phyloP scores from a whole-genome alignment of 2,329 filamentous ascomycete species.

The Albophoma yamanashiensis region DNA sequence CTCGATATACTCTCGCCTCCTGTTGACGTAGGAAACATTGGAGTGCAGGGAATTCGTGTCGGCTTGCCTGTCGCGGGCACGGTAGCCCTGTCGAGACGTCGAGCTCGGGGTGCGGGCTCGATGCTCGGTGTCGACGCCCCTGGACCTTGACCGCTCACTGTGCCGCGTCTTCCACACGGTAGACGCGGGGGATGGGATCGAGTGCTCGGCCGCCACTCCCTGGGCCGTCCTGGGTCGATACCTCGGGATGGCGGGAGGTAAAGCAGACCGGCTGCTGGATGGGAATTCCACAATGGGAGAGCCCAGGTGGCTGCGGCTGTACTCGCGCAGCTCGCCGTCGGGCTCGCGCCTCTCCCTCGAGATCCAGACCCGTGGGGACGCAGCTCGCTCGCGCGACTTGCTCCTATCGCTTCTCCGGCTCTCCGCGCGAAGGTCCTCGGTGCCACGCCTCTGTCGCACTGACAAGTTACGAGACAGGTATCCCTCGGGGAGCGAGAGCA shows the following conservation, averaged over 20 bases:
- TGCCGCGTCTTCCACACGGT: neutral
- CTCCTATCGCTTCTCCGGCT: neutral
- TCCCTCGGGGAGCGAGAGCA: neutral
- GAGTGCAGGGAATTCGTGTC: neutral
- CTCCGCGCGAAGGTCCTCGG: neutral
- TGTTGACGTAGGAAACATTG: neutral
- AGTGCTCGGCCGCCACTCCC: neutral
- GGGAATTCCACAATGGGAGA: neutral
- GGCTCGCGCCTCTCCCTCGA: neutral
- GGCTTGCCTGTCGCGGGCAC: neutral
- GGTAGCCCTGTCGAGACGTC: neutral
- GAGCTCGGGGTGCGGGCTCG: neutral
- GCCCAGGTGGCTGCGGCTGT: neutral
- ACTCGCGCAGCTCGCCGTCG: constrained; percentile 1
- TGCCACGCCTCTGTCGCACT: neutral
- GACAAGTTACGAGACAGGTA: neutral
- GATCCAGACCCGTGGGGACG: neutral
- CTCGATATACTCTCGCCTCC: neutral
- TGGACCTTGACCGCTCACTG: neutral
- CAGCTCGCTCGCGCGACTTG: neutral
- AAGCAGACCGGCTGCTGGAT: constrained; percentile 1
- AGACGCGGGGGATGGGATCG: neutral
- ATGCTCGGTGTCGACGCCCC: neutral
- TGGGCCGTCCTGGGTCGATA: constrained; percentile 3
- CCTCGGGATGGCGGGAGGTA: constrained; percentile 5